A percentile compares a stretch with the other conserved stretches of the same genome.
Evolutionary conservation across 768 basidiomycete genomes (phyloP).

Genomic region (Tulasnella sp.): DNA sequence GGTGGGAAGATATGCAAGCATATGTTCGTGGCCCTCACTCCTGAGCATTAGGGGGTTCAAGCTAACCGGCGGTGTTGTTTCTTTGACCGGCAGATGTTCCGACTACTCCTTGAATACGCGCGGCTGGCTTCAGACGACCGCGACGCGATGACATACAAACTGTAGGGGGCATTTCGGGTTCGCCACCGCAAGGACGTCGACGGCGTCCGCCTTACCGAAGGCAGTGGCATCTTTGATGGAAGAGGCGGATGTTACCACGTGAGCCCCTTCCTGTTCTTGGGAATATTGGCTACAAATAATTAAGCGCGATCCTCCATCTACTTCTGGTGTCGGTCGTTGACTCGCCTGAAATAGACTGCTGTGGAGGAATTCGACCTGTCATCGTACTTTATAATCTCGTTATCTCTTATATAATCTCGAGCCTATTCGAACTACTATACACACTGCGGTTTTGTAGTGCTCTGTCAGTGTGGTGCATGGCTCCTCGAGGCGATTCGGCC

Average conservation of each 20-base stretch:
- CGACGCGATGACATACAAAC: constrained; percentile 21
- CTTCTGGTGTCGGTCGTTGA: background rate
- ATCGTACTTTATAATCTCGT: no score
- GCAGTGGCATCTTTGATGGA: background rate
- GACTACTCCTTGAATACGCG: constrained; percentile 33
- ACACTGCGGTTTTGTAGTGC: no score
- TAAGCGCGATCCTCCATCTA: background rate
- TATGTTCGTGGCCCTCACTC: constrained; percentile 31
- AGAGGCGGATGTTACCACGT: background rate
- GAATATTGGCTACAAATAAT: background rate
- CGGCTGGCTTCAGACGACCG: constrained; percentile 28
- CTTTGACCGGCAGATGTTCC: constrained; percentile 18
- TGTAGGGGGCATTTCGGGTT: constrained; percentile 10
- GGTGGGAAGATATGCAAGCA: constrained; percentile 37
- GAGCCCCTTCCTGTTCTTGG: background rate
- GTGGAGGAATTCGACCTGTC: no score
- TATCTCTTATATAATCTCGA: no score
- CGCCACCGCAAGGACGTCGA: background rate
- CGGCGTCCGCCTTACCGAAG: background rate
- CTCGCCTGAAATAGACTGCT: no score
- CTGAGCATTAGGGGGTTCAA: background rate
- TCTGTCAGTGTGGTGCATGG: no score
- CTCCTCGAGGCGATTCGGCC: no score
- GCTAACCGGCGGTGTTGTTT: background rate
- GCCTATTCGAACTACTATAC: no score